Evolutionary conservation across 345 rosid species (phyloP).

Genomic region (Zanthoxylum bungeanum): DNA sequence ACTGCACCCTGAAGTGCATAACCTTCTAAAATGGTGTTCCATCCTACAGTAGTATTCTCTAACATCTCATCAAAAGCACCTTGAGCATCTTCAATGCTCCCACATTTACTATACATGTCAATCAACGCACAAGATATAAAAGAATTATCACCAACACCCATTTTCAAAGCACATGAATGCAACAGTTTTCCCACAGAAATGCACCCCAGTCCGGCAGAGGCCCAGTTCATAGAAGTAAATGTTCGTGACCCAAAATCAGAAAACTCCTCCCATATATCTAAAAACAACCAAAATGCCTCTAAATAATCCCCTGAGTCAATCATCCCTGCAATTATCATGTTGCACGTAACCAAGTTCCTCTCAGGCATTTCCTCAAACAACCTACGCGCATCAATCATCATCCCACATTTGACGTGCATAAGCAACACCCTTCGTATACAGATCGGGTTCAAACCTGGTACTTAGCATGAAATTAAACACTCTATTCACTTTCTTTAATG

Average conservation of each 20-base stretch:
- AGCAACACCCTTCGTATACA: too few species aligned
- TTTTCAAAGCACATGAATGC: constrained; percentile 60
- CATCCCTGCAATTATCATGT: constrained; percentile 54
- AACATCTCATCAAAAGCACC: constrained; percentile 67
- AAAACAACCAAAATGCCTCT: constrained; percentile 67
- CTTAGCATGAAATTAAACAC: too few species aligned
- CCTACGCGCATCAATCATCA: constrained; percentile 65
- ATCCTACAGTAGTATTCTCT: constrained; percentile 72
- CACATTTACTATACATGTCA: too few species aligned
- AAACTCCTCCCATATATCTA: too few species aligned
- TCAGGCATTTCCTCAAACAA: constrained; percentile 78
- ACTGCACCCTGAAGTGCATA: constrained; percentile 79
- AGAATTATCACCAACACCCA: constrained; percentile 41
- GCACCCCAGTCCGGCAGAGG: too few species aligned
- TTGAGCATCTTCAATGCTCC: constrained; percentile 71
- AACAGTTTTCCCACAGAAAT: constrained; percentile 57
- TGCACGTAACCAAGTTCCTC: constrained; percentile 62
- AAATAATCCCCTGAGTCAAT: constrained; percentile 55
- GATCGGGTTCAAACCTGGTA: too few species aligned
- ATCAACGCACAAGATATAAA: constrained; percentile 77
- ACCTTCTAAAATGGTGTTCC: constrained; percentile 75
- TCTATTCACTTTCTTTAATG: too few species aligned
- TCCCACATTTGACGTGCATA: too few species aligned
- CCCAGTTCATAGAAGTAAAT: too few species aligned
- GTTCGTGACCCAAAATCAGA: too few species aligned